Base-by-base conservation (phyloP, 768 basidiomycete species). In the Suillus discolor region DNA sequence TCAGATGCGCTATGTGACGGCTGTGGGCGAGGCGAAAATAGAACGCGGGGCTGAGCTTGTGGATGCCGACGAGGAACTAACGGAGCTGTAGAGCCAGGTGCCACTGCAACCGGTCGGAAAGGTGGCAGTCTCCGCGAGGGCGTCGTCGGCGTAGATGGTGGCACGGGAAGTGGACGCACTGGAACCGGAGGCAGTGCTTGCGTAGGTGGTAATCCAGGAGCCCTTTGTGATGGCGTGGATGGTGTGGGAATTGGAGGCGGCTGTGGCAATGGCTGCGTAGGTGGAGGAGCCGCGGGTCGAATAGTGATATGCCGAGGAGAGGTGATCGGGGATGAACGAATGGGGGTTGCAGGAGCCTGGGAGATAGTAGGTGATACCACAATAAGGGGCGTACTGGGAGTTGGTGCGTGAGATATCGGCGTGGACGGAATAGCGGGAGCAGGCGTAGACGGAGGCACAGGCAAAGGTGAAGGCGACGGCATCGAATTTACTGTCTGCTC, bases 281-380 rank as follows among this genome's bases (percentile, higher is more conserved):
- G 75, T 5, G 75, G 75, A 20, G 75, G 75, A n/a, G 70, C 68
- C 16, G 72, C 75, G 0, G 77, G 75, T 44, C 72, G 75, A 13
- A 77, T 73, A 15, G 53, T 28, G 23, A 76, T 67, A 57, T 77
- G 73, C 39, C 76, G 73, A 34, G 77, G 71, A 45, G 75, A 57
- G 23, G 64, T 3, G 41, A 54, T 2, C 34, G 62, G 11, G 18
- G 68, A 47, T 6, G 70, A 45, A 54, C 67, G 75, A 20, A 53
- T 13, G 7, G 64, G 45, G 18, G n/a, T 42, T 36, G 41, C 31
- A 51, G 62, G 25, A 38, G 23, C 45, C 12, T 15, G 34, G 23
- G 62, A 65, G 5, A 61, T 38, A 18, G 63, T 54, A 2, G 62
- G 6, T 25, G 68, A 72, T 18, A 71, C 28, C 13, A 62, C 65